Evolutionary conservation across 148 eudicot genomes (phyloP).

Genomic region (Selenicereus undatus): DNA sequence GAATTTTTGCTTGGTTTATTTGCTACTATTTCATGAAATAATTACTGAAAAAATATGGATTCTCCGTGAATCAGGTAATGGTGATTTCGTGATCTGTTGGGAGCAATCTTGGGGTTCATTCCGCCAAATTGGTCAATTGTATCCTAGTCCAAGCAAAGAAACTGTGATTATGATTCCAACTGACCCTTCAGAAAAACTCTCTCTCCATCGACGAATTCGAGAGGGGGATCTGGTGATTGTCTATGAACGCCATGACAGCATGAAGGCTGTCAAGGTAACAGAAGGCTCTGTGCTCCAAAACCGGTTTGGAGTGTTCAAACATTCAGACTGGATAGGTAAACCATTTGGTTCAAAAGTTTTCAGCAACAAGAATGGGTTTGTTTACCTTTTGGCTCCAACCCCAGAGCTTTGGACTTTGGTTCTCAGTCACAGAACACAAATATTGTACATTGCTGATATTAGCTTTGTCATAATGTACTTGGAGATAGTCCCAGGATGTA

Average conservation of each 20-base stretch:
- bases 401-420: conserved; percentile 95
- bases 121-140: background rate
- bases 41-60: background rate
- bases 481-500: conserved; percentile 83
- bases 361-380: conserved; percentile 70
- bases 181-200: conserved; percentile 46
- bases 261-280: conserved; percentile 74
- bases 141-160: background rate
- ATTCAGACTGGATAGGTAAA: conserved; percentile 78
- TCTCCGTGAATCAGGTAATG: background rate
- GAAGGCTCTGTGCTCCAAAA: conserved; percentile 53
- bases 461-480: conserved; percentile 77
- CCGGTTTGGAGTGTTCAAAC: conserved; percentile 75
- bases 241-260: conserved; percentile 68
- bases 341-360: conserved; percentile 85
- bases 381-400: conserved; percentile 89
- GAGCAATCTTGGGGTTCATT: background rate
- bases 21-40: background rate
- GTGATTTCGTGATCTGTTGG: background rate
- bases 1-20: background rate
- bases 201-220: conserved; percentile 47
- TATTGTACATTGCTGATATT: conserved; percentile 84
- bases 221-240: conserved; percentile 80
- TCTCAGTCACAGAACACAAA: conserved; percentile 91
- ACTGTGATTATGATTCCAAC: conserved; percentile 40